Evolutionary conservation across 1,284 basidiomycete species (phyloP).

Genomic region (Ustilago trichophora): DNA sequence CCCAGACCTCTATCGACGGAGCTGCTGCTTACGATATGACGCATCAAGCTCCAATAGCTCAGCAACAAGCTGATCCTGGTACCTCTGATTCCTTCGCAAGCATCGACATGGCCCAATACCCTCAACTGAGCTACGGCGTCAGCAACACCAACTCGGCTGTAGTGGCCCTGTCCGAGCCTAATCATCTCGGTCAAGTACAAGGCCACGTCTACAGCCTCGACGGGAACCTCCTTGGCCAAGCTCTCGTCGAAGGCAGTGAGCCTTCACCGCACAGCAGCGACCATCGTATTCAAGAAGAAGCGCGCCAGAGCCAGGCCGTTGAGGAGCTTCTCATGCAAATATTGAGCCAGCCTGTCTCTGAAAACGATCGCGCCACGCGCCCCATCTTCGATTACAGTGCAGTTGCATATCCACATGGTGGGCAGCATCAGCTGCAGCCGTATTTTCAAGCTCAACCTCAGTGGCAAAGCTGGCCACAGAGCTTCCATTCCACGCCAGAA

Average conservation of each 20-base stretch:
- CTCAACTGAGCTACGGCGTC: neutral
- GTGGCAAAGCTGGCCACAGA: neutral
- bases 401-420: no score
- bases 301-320: constrained; percentile 13
- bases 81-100: neutral
- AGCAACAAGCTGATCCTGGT: neutral
- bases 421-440: neutral
- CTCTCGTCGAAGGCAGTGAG: neutral
- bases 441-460: no score
- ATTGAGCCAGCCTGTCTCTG: neutral
- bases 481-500: neutral
- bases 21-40: no score
- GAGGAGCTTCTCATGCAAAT: constrained; percentile 19
- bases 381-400: neutral
- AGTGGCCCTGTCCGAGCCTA: constrained; percentile 16
- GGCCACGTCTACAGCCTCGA: constrained; percentile 17
- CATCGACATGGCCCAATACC: neutral
- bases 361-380: constrained; percentile 2
- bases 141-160: constrained; percentile 12
- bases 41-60: no score
- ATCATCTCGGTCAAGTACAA: constrained; percentile 8
- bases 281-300: constrained; percentile 4
- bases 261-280: no score
- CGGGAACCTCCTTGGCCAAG: constrained; percentile 17
- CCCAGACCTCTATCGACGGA: neutral